Base-by-base conservation (phyloP, 2,329 filamentous ascomycete species). In the Orbilia quercus region DNA sequence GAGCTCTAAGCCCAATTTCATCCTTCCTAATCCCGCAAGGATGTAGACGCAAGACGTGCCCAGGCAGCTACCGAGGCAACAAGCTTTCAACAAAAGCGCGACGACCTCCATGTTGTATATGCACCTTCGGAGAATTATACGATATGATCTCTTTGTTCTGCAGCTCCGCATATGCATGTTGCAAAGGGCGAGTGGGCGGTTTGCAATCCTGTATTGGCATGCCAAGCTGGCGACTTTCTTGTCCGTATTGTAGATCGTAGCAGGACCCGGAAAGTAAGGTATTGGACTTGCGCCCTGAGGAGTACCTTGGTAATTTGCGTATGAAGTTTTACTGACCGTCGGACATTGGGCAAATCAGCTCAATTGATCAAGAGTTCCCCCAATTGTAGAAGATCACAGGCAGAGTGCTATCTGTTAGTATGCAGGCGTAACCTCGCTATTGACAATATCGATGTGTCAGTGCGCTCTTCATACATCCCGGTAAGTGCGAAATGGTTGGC, bases 21-120 rank as follows among this genome's bases (percentile, higher is more conserved):
- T 59, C 59, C 67, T 72, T 72, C 67, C 67, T 72, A 72, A 72
- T 72, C 12, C 44, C 20, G 67, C 54, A 72, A 65, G 38, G 47
- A 55, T 55, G 44, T 65, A 58, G 51, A n/a, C 34, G 67, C 64
- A 55, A 40, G 40, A 59, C 42, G 25, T 55, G 67, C 67, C 67
- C 67, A 72, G 67, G 67, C 59, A 72, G 60, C 59, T 65, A 60
- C 36, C 67, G 67, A 72, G 45, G 47, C 36, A 59, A 65, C 55
- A 72, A 72, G 59, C 67, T 72, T 72, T 65, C 48, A 36, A 40
- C 34, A 16, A 25, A 11, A 40, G 16, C 38, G 38, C 50, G 28
- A 34, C 40, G 28, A 14, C 14, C n/a, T 40, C 50, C 42, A 47
- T 34, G 50, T 16, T 31, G 28, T 31, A 5, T 31, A 5, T 31